Evolutionary conservation across 1,139 yeast genomes (phyloP).

Genomic region (Saccharomyces hybrid): DNA sequence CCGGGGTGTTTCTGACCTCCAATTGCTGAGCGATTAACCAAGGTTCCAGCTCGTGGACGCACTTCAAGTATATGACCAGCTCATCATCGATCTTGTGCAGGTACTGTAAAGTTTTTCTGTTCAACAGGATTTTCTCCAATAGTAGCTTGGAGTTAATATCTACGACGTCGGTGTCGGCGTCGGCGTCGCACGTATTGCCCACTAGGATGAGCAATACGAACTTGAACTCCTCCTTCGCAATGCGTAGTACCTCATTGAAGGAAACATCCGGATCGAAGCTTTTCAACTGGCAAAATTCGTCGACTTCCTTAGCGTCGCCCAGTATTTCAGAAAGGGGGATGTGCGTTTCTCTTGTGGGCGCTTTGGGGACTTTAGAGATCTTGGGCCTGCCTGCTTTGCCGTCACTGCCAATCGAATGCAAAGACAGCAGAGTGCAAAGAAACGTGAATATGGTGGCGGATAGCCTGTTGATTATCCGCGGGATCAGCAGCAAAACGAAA

Average conservation of each 20-base stretch:
- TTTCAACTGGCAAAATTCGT: neutral
- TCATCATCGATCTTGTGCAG: constrained; percentile 26
- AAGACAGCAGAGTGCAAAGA: constrained; percentile 7
- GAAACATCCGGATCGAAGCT: constrained; percentile 3
- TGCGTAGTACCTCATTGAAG: constrained; percentile 30
- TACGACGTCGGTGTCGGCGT: neutral
- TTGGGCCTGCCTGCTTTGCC: constrained; percentile 7
- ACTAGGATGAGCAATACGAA: constrained; percentile 30
- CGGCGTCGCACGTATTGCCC: constrained; percentile 19
- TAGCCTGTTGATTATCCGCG: constrained; percentile 7
- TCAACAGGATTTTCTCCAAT: constrained; percentile 26
- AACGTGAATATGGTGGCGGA: constrained; percentile 2
- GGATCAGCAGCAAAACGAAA: constrained; percentile 22
- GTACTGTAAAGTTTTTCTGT: constrained; percentile 20
- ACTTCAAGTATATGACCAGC: constrained; percentile 27
- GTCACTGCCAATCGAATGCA: constrained; percentile 2
- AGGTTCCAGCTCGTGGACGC: constrained; percentile 32
- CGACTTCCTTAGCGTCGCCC: neutral
- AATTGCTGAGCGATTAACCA: constrained; percentile 31
- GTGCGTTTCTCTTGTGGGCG: constrained; percentile 10
- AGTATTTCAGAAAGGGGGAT: neutral
- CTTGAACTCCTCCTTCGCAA: constrained; percentile 29
- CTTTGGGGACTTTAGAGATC: constrained; percentile 16
- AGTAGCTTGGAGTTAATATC: constrained; percentile 26
- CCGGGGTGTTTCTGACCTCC: constrained; percentile 29